Conservation (phyloP, 768 basidiomycete species). For the Austroboletus festivus region DNA sequence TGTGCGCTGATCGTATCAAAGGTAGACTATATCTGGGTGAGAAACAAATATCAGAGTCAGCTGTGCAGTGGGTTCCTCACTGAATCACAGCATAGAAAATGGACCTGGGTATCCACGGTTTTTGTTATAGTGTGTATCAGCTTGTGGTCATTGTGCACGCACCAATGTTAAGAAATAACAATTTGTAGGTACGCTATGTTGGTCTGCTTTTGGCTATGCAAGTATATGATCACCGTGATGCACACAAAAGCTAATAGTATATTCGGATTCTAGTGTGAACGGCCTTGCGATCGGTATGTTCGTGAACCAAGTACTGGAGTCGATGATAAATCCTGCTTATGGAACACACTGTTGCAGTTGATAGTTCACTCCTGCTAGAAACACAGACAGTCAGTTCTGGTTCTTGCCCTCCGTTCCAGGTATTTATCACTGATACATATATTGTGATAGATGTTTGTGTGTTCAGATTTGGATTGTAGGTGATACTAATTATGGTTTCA, state of each 20-base stretch:
- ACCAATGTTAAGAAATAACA: background rate
- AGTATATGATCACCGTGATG: background rate
- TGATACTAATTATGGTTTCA: background rate
- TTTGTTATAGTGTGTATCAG: background rate
- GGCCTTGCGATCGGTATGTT: background rate
- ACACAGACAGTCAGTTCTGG: background rate
- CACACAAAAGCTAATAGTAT: background rate
- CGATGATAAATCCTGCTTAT: background rate
- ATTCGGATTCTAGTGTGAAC: background rate
- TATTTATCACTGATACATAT: background rate
- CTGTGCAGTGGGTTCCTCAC: background rate
- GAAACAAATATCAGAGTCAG: background rate
- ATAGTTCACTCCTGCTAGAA: background rate
- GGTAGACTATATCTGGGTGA: conserved; percentile 15
- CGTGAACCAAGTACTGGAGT: no score
- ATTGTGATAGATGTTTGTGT: conserved; percentile 1
- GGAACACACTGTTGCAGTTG: background rate
- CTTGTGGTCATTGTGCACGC: background rate
- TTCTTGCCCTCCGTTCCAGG: background rate
- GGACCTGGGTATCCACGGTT: conserved; percentile 4
- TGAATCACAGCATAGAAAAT: background rate
- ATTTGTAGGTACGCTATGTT: background rate
- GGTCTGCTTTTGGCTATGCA: background rate
- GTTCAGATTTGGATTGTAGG: background rate
- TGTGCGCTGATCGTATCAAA: background rate